phyloP scores from a whole-genome alignment of 345 rosid species.

The Firmiana major region DNA sequence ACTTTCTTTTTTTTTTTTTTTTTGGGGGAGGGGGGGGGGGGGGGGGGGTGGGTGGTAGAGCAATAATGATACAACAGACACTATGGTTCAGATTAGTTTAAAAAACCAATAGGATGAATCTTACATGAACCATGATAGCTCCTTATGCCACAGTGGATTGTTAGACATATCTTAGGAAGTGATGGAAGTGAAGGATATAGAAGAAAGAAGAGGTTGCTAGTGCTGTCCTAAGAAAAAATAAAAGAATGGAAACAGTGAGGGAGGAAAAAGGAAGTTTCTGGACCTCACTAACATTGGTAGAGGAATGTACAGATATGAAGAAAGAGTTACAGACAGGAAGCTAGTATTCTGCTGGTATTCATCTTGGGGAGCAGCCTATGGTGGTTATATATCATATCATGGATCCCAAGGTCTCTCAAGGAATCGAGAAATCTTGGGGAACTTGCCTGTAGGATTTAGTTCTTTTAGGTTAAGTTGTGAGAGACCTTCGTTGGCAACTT shows the following conservation, averaged over 20 bases:
- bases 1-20: background rate
- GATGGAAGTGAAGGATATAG: background rate
- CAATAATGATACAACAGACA: background rate
- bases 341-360: background rate
- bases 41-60: no score
- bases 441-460: background rate
- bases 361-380: background rate
- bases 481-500: constrained; percentile 3
- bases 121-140: background rate
- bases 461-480: background rate
- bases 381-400: background rate
- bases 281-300: background rate
- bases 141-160: background rate
- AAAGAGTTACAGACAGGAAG: background rate
- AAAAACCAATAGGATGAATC: background rate
- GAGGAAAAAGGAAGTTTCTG: background rate
- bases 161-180: background rate
- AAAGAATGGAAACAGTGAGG: background rate
- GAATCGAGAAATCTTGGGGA: background rate
- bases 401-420: background rate
- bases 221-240: background rate
- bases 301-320: background rate
- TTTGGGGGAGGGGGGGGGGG: no score
- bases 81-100: background rate
- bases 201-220: background rate